Conservation (phyloP, 2,329 filamentous ascomycete genomes). For the Alternaria sp. region DNA sequence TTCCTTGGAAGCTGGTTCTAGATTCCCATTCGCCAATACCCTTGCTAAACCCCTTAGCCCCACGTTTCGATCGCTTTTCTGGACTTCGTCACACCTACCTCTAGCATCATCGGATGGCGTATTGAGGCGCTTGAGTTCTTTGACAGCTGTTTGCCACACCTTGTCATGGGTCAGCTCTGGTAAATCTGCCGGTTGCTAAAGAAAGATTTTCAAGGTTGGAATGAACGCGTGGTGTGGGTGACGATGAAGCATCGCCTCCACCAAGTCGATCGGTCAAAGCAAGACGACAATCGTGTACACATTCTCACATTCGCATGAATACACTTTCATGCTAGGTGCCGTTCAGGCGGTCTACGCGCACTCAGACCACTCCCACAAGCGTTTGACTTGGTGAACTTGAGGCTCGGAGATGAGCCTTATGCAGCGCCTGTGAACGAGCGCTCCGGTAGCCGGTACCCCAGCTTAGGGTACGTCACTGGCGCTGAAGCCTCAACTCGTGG, state of each 20-base stretch:
- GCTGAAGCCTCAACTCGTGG: slow-evolving; percentile 2
- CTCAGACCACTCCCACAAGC: slow-evolving; percentile 1
- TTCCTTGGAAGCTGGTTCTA: slow-evolving; percentile 9
- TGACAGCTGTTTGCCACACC: slow-evolving; percentile 25
- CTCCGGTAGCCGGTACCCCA: slow-evolving; percentile 16
- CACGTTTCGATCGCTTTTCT: slow-evolving; percentile 11
- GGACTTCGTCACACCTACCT: slow-evolving; percentile 25
- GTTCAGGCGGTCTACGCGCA: neutral
- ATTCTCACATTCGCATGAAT: neutral
- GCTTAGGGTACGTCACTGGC: slow-evolving; percentile 32
- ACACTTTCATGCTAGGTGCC: neutral
- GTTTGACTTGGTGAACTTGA: slow-evolving; percentile 13
- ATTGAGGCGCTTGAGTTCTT: slow-evolving; percentile 6
- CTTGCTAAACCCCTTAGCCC: slow-evolving; percentile 17
- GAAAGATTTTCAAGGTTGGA: slow-evolving; percentile 9
- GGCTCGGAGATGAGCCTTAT: slow-evolving; percentile 37
- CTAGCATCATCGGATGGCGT: slow-evolving; percentile 32
- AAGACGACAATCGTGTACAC: neutral
- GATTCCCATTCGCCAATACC: slow-evolving; percentile 24
- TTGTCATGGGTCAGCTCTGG: neutral
- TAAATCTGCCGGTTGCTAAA: slow-evolving; percentile 12
- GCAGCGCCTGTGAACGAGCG: slow-evolving; percentile 20
- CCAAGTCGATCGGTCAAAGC: neutral
- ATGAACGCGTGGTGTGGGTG: neutral
- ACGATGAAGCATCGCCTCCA: slow-evolving; percentile 6